phyloP scores from a whole-genome alignment of 2,329 filamentous ascomycete species.

The Fusarium beomiforme region DNA sequence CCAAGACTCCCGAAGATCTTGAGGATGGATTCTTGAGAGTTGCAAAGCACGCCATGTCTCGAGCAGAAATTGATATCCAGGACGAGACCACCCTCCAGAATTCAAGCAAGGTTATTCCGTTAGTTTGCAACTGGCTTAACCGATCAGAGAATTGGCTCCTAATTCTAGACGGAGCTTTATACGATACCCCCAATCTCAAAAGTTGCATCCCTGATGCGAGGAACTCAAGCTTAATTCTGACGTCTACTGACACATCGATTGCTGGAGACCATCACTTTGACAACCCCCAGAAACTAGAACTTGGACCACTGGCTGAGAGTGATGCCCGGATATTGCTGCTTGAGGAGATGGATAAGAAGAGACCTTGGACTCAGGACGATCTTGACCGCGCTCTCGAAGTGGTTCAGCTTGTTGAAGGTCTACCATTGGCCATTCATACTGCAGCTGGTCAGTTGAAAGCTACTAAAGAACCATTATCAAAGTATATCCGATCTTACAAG shows the following conservation, averaged over 20 bases:
- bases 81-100: slow-evolving; percentile 30
- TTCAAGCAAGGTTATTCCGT: slow-evolving; percentile 18
- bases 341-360: slow-evolving; percentile 39
- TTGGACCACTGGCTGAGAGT: slow-evolving; percentile 28
- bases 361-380: slow-evolving; percentile 37
- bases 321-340: slow-evolving; percentile 31
- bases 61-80: slow-evolving; percentile 17
- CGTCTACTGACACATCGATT: slow-evolving; percentile 40
- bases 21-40: slow-evolving; percentile 40
- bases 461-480: slow-evolving; percentile 38
- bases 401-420: slow-evolving; percentile 32
- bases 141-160: slow-evolving; percentile 38
- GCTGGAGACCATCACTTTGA: slow-evolving; percentile 38
- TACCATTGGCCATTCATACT: slow-evolving; percentile 36
- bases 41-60: slow-evolving; percentile 29
- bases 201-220: slow-evolving; percentile 34
- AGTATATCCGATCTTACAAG: slow-evolving; percentile 38
- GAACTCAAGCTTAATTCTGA: slow-evolving; percentile 39
- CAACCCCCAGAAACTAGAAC: slow-evolving; percentile 37
- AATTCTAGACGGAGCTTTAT: slow-evolving; percentile 38
- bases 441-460: slow-evolving; percentile 34
- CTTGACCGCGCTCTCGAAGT: slow-evolving; percentile 30
- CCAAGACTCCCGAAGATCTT: slow-evolving; percentile 39
- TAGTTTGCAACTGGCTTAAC: slow-evolving; percentile 38
- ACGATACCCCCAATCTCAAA: slow-evolving; percentile 28